These are phyloP conservation scores for Yamadazyma akitaensis DNA, from an alignment of 805 yeast genomes.

Conservation along the genomic window DNA sequence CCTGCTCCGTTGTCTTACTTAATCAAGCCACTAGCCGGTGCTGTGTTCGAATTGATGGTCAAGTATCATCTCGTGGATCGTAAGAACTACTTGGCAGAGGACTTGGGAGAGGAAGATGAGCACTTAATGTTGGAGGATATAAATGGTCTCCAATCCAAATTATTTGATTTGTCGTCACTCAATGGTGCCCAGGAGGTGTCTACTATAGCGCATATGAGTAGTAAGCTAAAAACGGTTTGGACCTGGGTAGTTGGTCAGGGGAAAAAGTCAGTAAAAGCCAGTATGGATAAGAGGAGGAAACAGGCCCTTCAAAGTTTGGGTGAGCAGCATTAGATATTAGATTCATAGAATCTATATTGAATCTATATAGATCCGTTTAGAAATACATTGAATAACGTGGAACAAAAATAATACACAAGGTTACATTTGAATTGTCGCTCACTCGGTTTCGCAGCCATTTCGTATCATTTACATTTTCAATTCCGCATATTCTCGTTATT, in stretches of 20 bases:
- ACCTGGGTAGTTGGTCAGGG: slow-evolving; percentile 19
- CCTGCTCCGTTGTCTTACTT: slow-evolving; percentile 36
- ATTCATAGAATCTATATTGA: background rate
- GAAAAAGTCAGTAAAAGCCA: slow-evolving; percentile 17
- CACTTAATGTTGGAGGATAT: slow-evolving; percentile 27
- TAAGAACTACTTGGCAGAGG: slow-evolving; percentile 17
- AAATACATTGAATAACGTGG: too few species aligned
- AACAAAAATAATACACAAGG: too few species aligned
- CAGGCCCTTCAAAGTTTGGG: slow-evolving; percentile 38
- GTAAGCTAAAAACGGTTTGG: slow-evolving; percentile 21
- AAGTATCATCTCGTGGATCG: slow-evolving; percentile 19
- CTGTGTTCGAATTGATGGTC: slow-evolving; percentile 20
- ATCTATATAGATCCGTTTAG: background rate
- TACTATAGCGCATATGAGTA: slow-evolving; percentile 26
- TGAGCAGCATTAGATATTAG: slow-evolving; percentile 9
- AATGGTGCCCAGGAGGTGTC: slow-evolving; percentile 39
- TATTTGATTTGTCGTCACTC: slow-evolving; percentile 39
- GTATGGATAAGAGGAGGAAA: slow-evolving; percentile 40
- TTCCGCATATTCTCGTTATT: background rate
- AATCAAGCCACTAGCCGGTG: slow-evolving; percentile 18
- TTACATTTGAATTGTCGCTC: too few species aligned
- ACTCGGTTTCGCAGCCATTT: background rate
- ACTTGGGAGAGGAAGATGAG: slow-evolving; percentile 17
- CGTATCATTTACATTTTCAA: background rate
- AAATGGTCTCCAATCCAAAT: slow-evolving; percentile 29